Evolutionary conservation across 306 rosid genomes (phyloP).

Genomic region (Prunus armeniaca): DNA sequence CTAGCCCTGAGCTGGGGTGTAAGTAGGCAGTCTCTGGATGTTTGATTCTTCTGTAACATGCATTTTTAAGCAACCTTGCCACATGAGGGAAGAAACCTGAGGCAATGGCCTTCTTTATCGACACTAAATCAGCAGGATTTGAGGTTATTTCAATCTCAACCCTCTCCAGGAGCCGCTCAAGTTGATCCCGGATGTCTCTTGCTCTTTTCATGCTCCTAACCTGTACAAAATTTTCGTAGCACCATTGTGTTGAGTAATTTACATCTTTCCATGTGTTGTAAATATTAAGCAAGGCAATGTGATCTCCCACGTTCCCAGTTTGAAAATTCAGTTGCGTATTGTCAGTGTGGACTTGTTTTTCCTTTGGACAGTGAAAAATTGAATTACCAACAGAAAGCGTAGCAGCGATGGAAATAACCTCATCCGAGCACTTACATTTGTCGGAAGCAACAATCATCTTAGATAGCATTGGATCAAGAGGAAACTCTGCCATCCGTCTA

Average conservation of each 20-base stretch:
- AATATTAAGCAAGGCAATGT: conserved; percentile 76
- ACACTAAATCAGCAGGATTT: conserved; percentile 50
- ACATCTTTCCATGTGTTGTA: conserved; percentile 85
- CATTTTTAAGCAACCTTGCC: conserved; percentile 64
- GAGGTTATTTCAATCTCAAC: conserved; percentile 50
- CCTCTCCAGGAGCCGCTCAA: conserved; percentile 75
- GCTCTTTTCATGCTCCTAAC: conserved; percentile 96
- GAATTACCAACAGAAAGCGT: conserved; percentile 91
- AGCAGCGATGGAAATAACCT: conserved; percentile 74
- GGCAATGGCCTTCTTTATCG: conserved; percentile 72
- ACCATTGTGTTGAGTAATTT: conserved; percentile 86
- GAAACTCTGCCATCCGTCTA: conserved; percentile 94
- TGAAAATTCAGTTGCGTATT: conserved; percentile 80
- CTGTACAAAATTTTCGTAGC: conserved; percentile 84
- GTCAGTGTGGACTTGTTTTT: conserved; percentile 91
- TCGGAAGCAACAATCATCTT: conserved; percentile 89
- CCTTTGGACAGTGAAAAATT: conserved; percentile 81
- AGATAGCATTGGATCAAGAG: conserved; percentile 90
- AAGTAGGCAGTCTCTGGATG: conserved; percentile 73
- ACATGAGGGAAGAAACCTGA: conserved; percentile 88
- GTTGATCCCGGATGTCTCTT: conserved; percentile 86
- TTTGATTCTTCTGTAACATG: conserved; percentile 65
- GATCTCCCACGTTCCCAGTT: conserved; percentile 84
- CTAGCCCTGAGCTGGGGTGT: conserved; percentile 85
- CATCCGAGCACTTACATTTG: conserved; percentile 77